Percentiles rank a stretch among this genome's conserved stretches.
phyloP scores from a whole-genome alignment of 345 rosid genomes.

The Erucastrum elatum region DNA sequence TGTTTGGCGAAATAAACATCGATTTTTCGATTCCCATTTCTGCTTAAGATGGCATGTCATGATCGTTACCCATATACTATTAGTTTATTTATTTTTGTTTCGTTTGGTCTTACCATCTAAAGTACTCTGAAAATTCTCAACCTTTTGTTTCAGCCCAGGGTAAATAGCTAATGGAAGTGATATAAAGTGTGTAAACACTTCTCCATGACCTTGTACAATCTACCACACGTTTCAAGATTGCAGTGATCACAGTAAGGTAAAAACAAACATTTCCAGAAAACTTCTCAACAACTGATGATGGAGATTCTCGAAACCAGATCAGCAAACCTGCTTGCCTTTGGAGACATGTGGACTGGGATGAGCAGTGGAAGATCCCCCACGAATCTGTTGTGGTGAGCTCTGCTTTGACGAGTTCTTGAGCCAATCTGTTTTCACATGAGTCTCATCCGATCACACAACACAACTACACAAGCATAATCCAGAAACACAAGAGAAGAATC shows the following conservation, averaged over 20 bases:
- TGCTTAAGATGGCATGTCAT: constrained; percentile 31
- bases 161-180: constrained; percentile 86
- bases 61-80: neutral
- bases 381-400: neutral
- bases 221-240: constrained; percentile 23
- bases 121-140: constrained; percentile 45
- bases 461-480: neutral
- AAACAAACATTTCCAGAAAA: neutral
- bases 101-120: constrained; percentile 47
- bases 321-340: constrained; percentile 33
- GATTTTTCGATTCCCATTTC: constrained; percentile 72
- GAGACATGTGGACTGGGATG: neutral
- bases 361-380: constrained; percentile 7
- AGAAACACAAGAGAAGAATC: neutral
- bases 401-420: neutral
- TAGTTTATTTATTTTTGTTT: neutral
- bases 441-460: neutral
- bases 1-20: constrained; percentile 67
- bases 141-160: constrained; percentile 64
- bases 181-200: constrained; percentile 77
- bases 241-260: neutral
- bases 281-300: neutral
- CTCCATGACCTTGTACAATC: constrained; percentile 53
- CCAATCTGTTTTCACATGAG: neutral
- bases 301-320: neutral